Percentiles rank a stretch among this genome's conserved stretches.
These are phyloP conservation scores for Stentor roeselii DNA, from an alignment of 73 alveolate genomes.

Conservation along the genomic window DNA sequence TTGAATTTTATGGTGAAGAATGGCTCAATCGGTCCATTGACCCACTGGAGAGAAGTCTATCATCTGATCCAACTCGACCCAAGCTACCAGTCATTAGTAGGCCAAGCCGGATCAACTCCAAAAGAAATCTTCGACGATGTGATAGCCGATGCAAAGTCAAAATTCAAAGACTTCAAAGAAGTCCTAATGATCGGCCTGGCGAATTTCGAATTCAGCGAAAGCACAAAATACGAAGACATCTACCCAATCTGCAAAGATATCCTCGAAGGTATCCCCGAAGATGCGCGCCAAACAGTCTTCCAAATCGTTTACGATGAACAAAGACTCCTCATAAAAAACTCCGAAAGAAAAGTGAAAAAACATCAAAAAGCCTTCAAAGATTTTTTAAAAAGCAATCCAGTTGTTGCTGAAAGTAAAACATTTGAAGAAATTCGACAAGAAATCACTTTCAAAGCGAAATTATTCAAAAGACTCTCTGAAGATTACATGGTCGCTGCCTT, in stretches of 20 bases:
- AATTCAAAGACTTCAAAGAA: conserved; percentile 60
- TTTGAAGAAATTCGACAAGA: conserved; percentile 24
- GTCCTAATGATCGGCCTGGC: conserved; percentile 54
- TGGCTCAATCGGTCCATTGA: conserved; percentile 53
- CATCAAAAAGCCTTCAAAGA: neutral
- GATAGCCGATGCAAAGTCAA: conserved; percentile 55
- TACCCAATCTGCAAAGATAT: conserved; percentile 42
- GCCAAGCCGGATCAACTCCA: conserved; percentile 81
- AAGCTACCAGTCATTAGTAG: conserved; percentile 59
- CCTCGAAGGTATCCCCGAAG: conserved; percentile 45
- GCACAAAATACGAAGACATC: conserved; percentile 54
- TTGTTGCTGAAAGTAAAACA: neutral
- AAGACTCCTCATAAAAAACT: conserved; percentile 50
- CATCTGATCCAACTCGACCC: conserved; percentile 54
- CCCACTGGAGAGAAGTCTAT: conserved; percentile 68
- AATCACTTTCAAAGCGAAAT: neutral
- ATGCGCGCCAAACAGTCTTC: conserved; percentile 31
- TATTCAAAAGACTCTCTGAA: neutral
- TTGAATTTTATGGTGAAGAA: conserved; percentile 56
- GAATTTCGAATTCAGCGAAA: conserved; percentile 49
- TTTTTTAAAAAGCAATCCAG: neutral
- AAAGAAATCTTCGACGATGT: conserved; percentile 67
- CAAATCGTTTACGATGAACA: conserved; percentile 49
- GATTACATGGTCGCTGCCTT: neutral
- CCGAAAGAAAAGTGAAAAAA: conserved; percentile 55